phyloP scores from a whole-genome alignment of 805 yeast species.

The Candida boleticola region DNA sequence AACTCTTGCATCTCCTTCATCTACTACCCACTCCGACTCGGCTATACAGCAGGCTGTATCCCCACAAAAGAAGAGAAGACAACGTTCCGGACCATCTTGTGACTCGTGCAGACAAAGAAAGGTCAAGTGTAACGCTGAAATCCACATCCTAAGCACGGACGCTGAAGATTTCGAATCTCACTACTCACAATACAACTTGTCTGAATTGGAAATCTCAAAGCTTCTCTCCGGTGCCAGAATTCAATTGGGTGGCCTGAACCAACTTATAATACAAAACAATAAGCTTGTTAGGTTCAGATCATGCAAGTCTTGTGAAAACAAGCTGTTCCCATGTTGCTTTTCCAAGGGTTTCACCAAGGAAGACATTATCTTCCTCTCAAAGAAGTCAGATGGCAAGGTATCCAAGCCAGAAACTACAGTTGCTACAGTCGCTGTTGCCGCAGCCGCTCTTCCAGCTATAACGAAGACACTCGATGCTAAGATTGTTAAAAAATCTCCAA shows the following conservation, averaged over 20 bases:
- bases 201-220: neutral
- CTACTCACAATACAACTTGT: neutral
- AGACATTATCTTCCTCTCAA: constrained; percentile 45
- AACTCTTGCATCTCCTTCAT: neutral
- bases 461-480: neutral
- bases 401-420: neutral
- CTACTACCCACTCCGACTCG: neutral
- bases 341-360: constrained; percentile 67
- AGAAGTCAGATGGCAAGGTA: constrained; percentile 14
- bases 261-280: constrained; percentile 18
- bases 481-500: constrained; percentile 5
- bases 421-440: neutral
- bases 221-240: constrained; percentile 1
- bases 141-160: constrained; percentile 35
- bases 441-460: neutral
- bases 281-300: constrained; percentile 50
- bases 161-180: neutral
- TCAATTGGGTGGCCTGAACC: neutral
- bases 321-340: constrained; percentile 49
- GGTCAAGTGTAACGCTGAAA: constrained; percentile 71
- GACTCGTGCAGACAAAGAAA: constrained; percentile 68
- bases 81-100: constrained; percentile 73
- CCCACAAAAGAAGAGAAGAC: constrained; percentile 42
- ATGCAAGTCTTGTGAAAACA: constrained; percentile 54
- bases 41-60: constrained; percentile 1